phyloP scores from a whole-genome alignment of 1,284 basidiomycete genomes.

The Heterobasidion parviporum region DNA sequence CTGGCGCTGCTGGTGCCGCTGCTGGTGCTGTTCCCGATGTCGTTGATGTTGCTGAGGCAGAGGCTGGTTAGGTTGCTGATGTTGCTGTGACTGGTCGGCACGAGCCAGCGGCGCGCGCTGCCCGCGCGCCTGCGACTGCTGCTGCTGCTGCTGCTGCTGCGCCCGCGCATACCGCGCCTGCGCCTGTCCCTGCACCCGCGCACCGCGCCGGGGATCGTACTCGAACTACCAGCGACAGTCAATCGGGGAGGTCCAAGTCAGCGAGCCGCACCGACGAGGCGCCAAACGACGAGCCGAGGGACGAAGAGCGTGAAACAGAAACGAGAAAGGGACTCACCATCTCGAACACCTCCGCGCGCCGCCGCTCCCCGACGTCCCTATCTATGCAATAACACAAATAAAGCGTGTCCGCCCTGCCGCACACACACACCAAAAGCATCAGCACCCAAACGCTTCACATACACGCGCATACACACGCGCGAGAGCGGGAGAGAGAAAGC shows the following conservation, averaged over 20 bases:
- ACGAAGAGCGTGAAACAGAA: no score
- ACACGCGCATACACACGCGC: not conserved
- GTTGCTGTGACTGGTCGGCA: no score
- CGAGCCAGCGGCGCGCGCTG: no score
- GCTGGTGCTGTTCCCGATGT: not conserved
- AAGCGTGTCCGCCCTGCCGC: slow-evolving; percentile 61
- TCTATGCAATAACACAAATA: slow-evolving; percentile 90
- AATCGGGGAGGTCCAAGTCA: no score
- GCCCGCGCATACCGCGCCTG: slow-evolving; percentile 17
- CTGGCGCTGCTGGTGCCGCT: slow-evolving; percentile 13
- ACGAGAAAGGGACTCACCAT: slow-evolving; percentile 43
- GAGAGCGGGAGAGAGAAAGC: slow-evolving; percentile 14
- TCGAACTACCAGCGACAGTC: slow-evolving; percentile 30
- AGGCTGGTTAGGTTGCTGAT: no score
- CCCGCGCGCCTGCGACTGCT: not conserved
- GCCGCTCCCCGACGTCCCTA: slow-evolving; percentile 57
- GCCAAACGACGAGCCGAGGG: no score
- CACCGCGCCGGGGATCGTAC: slow-evolving; percentile 26
- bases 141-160: slow-evolving; percentile 20
- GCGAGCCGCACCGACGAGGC: no score
- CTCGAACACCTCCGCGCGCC: slow-evolving; percentile 60
- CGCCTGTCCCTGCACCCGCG: not conserved
- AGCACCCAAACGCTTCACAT: not conserved
- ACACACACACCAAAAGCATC: not conserved
- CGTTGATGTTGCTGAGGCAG: no score